phyloP scores from a whole-genome alignment of 441 rosid genomes.

The Isatis lusitanica region DNA sequence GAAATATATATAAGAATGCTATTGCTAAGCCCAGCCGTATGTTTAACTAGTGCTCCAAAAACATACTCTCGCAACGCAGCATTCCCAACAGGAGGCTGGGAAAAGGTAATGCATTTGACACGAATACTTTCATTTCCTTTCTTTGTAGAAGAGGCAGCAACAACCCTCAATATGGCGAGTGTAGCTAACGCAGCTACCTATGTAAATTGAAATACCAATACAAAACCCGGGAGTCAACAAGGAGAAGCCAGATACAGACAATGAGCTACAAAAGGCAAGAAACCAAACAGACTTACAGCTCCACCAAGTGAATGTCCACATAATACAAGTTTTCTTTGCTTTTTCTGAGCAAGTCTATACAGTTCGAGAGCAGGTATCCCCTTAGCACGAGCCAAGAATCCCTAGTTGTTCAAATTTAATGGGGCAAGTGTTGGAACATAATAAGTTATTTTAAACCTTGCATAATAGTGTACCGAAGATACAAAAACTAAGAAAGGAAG shows the following conservation, averaged over 20 bases:
- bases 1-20: slow-evolving; percentile 1
- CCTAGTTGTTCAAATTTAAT: slow-evolving; percentile 49
- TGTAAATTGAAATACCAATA: slow-evolving; percentile 15
- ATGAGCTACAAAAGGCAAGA: background rate
- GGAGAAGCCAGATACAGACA: background rate
- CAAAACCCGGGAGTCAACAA: background rate
- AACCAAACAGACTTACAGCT: slow-evolving; percentile 63
- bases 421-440: background rate
- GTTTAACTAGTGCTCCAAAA: slow-evolving; percentile 4
- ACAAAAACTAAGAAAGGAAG: background rate
- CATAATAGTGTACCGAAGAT: slow-evolving; percentile 3
- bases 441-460: background rate
- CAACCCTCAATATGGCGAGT: slow-evolving; percentile 91
- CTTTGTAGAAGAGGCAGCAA: slow-evolving; percentile 75
- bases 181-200: slow-evolving; percentile 98
- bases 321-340: slow-evolving; percentile 89
- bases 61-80: slow-evolving; percentile 95
- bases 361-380: slow-evolving; percentile 97
- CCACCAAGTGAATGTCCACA: slow-evolving; percentile 99
- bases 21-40: slow-evolving; percentile 8
- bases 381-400: slow-evolving; percentile 97
- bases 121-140: slow-evolving; percentile 70
- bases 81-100: slow-evolving; percentile 97
- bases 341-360: slow-evolving; percentile 93
- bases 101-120: slow-evolving; percentile 92